Conservation (phyloP, 768 basidiomycete species). For the Agaricus subrufescens region DNA sequence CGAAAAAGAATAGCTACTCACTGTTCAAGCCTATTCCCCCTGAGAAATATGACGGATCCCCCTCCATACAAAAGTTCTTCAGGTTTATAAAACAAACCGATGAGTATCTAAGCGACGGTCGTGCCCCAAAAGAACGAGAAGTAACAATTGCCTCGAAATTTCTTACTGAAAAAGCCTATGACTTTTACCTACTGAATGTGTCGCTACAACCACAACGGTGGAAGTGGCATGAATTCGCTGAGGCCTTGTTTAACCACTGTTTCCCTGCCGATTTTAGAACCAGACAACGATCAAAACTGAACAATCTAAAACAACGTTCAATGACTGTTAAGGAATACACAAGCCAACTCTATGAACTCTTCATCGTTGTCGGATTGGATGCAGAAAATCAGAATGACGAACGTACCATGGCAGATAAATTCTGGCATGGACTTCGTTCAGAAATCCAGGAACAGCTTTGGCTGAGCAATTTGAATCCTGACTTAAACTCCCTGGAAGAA, state of each 20-base stretch:
- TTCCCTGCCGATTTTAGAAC: conserved; percentile 25
- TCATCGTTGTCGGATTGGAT: no score
- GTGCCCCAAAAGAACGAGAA: conserved; percentile 3
- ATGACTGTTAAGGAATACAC: no score
- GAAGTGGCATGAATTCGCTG: conserved; percentile 20
- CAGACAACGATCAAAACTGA: no score
- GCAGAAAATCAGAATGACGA: no score
- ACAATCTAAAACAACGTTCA: no score
- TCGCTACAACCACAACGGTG: conserved; percentile 18
- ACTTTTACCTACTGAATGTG: conserved; percentile 25
- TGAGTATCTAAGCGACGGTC: conserved; percentile 18
- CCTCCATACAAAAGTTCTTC: conserved; percentile 18
- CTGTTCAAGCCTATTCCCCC: conserved; percentile 21
- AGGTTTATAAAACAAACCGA: conserved; percentile 21
- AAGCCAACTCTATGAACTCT: no score
- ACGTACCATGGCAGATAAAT: no score
- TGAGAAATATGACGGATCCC: conserved; percentile 20
- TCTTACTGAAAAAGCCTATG: conserved; percentile 22
- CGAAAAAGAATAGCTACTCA: no score
- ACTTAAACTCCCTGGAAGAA: no score
- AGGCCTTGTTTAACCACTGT: conserved; percentile 26
- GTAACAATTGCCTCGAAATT: conserved; percentile 21
- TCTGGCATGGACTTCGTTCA: no score
- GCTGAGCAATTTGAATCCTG: no score
- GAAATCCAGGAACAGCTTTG: no score